Evolutionary conservation across 805 yeast genomes (phyloP).

Genomic region (Kodamaea kakaduensis): DNA sequence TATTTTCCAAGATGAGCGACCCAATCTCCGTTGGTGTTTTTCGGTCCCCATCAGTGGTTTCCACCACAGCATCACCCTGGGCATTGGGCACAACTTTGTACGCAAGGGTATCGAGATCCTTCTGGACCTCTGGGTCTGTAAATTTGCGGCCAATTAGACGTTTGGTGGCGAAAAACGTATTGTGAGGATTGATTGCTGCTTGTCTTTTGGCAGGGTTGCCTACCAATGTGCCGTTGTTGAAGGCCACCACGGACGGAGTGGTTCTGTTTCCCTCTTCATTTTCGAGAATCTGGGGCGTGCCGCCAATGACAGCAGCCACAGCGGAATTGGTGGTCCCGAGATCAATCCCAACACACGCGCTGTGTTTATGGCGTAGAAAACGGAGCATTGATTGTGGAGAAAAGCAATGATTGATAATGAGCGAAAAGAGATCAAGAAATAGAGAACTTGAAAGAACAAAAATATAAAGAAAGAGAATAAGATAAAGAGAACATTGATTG

Average conservation of each 20-base stretch:
- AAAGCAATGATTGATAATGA: not conserved
- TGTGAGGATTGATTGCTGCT: slow-evolving; percentile 67
- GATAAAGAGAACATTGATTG: too few relatives aligned
- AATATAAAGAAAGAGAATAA: too few relatives aligned
- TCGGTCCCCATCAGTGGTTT: slow-evolving; percentile 35
- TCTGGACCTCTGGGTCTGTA: slow-evolving; percentile 65
- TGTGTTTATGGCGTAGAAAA: slow-evolving; percentile 4
- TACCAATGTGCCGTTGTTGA: slow-evolving; percentile 44
- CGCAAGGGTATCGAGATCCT: slow-evolving; percentile 60
- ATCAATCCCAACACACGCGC: slow-evolving; percentile 71
- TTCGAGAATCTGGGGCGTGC: slow-evolving; percentile 62
- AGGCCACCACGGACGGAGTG: slow-evolving; percentile 76
- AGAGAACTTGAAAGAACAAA: too few relatives aligned
- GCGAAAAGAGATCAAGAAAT: not conserved
- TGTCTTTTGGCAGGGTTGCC: slow-evolving; percentile 78
- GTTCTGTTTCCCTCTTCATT: slow-evolving; percentile 77
- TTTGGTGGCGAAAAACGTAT: slow-evolving; percentile 79
- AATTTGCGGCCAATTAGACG: slow-evolving; percentile 73
- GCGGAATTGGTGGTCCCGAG: slow-evolving; percentile 86
- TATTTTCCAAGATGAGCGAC: slow-evolving; percentile 57
- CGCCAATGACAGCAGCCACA: slow-evolving; percentile 69
- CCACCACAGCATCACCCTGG: slow-evolving; percentile 71
- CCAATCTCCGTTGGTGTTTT: slow-evolving; percentile 72
- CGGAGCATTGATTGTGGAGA: too few relatives aligned
- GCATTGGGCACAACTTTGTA: slow-evolving; percentile 55